Evolutionary conservation across 2,329 filamentous ascomycete species (phyloP), one percentile per base, ranked within the genome.

Genomic region (Penicillium sp.): DNA sequence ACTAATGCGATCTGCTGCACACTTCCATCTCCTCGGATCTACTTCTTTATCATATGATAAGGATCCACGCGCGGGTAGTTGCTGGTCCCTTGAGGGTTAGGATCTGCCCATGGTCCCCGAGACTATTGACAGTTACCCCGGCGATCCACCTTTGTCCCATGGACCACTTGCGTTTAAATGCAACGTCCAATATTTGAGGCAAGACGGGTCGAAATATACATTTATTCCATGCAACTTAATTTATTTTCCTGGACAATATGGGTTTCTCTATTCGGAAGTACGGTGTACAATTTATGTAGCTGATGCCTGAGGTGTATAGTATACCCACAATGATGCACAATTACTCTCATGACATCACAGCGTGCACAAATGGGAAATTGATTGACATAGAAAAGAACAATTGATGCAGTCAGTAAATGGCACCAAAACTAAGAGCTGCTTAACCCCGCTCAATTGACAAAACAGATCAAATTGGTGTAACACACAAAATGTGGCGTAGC

Each of bases 141-240:
- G 26, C 35, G 56, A 59, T 58, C 60, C 49, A 60, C 47, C 46
- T 24, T 37, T 39, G 52, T 56, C 52, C 58, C 57, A 55, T 56
- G 53, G 19, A 46, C 39, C 16, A 47, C 21, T 22, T 54, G 51
- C 41, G 33, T 48, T 49, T 50, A 52, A 58, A 49, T 41, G 35
- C 7, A 39, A 46, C 46, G 33, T 58, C 51, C 19, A 43, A 56
- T 35, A 48, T 57, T 52, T 22, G 48, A 45, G 52, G 21, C 26
- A 27, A 49, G 26, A 19, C 7, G 19, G 46, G 35, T 19, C 35
- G n/a, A 19, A 39, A 11, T 19, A 9, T 1, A 35, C 19, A 14
- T 45, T 13, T 8, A 21, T 21, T 29, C 7, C 46, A 48, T 22
- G 29, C 8, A 11, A 35, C n/a, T 22, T 5, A 13, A 22, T 37